Evolutionary conservation across 176 grass and related monocot genomes (phyloP), one percentile per base, ranked within the genome.

Genomic region (Pontederia crassipes): DNA sequence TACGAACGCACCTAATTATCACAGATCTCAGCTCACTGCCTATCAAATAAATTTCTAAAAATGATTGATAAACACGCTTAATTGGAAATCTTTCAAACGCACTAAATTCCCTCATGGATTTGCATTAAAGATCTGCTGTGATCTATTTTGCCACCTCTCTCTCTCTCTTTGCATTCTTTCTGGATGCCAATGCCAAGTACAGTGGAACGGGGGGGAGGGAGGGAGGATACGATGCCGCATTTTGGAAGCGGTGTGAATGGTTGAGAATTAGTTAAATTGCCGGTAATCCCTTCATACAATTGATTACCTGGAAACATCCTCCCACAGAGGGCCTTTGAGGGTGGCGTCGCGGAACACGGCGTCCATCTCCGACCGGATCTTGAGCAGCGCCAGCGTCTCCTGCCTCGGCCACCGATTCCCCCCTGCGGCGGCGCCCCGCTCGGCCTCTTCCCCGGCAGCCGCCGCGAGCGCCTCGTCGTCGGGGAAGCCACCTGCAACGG

Each of bases 321-420:
- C 83, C 92, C 92, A 97, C 55, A 97, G 92, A 57, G 87, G 87
- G 6, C 70, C 73, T 67, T 97, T 97, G 75, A 89, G 87, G 52
- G 92, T 90, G 73, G 92, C 78, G 65, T 97, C 92, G 65, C 92
- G 81, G 83, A 97, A 97, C 65, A 66, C 75, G 47, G 92, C 63
- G 74, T 91, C 92, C 92, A 97, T 97, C 83, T 91, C 92, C 18
- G 92, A 97, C 50, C 92, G 80, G 85, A 97, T 97, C 85, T 79
- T 80, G 87, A 97, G 89, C 74, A 97, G 86, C 8, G 87, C 86
- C 2, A 88, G 63, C 71, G 92, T 97, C 72, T 97, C 87, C 79
- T 97, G 85, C 11, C 87, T 70, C 35, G 92, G 92, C 92, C 92
- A 97, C 28, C 92, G 80, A 74, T 91, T 89, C 32, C 78, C 80